Evolutionary conservation across 208 protist genomes (phyloP).

Genomic region (Plasmodiophora brassicae): DNA sequence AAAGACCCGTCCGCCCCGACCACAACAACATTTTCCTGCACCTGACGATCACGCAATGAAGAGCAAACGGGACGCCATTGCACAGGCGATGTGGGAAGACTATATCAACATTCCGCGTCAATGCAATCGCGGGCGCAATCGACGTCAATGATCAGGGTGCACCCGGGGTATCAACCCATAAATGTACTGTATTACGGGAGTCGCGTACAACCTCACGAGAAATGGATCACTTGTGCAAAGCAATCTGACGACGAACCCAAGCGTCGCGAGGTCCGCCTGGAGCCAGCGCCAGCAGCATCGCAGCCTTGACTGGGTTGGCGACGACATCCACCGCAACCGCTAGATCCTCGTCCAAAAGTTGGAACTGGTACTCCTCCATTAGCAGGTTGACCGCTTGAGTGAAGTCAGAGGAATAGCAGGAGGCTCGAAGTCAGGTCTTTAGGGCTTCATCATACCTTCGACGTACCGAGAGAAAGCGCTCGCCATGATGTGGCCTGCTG

Average conservation of each 20-base stretch:
- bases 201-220: neutral
- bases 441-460: too few species aligned
- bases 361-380: neutral
- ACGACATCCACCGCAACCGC: neutral
- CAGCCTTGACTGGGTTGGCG: neutral
- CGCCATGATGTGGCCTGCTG: too few species aligned
- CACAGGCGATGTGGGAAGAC: neutral
- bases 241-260: neutral
- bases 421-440: too few species aligned
- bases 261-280: neutral
- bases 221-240: neutral
- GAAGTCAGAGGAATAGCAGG: neutral
- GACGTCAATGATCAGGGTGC: neutral
- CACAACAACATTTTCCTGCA: too few species aligned
- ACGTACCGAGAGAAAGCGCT: too few species aligned
- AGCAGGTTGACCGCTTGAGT: neutral
- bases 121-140: neutral
- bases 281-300: neutral
- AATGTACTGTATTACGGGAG: too few species aligned
- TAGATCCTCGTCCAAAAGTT: neutral
- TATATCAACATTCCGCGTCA: neutral
- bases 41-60: neutral
- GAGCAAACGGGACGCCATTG: neutral
- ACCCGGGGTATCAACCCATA: too few species aligned
- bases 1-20: neutral